Evolutionary conservation across 1,284 basidiomycete species (phyloP).

Genomic region (Malassezia nana): DNA sequence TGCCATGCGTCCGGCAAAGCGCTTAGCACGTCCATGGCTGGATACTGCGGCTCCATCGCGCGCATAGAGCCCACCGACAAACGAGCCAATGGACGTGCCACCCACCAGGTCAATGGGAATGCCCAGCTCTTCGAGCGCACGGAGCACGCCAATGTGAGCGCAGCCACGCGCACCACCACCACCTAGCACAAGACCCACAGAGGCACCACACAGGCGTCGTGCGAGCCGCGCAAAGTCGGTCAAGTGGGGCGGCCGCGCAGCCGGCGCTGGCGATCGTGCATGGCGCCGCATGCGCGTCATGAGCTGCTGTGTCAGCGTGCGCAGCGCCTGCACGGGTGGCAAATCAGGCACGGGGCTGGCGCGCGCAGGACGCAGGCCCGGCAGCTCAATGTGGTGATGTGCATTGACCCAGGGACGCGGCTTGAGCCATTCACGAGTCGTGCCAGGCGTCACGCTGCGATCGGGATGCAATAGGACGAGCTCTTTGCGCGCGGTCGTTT

Average conservation of each 20-base stretch:
- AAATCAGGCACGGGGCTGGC: conserved; percentile 56
- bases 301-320: conserved; percentile 71
- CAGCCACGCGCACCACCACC: conserved; percentile 92
- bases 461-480: conserved; percentile 87
- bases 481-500: conserved; percentile 94
- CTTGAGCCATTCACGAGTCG: conserved; percentile 91
- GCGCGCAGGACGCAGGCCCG: conserved; percentile 50
- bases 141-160: conserved; percentile 80
- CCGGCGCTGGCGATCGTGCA: conserved; percentile 50
- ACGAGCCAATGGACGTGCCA: conserved; percentile 75
- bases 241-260: conserved; percentile 58
- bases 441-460: conserved; percentile 75
- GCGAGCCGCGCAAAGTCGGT: conserved; percentile 91
- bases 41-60: conserved; percentile 82
- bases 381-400: conserved; percentile 78
- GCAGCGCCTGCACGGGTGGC: conserved; percentile 70
- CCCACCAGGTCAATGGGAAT: conserved; percentile 78
- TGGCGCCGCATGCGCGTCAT: conserved; percentile 71
- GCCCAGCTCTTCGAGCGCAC: conserved; percentile 78
- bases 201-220: conserved; percentile 78
- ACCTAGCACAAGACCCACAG: conserved; percentile 85
- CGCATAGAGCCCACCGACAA: conserved; percentile 93
- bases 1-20: conserved; percentile 80
- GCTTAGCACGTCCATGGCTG: conserved; percentile 73
- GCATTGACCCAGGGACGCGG: conserved; percentile 90